Evolutionary conservation across 129 eudicot genomes (phyloP).

Genomic region (Dittrichia graveolens): DNA sequence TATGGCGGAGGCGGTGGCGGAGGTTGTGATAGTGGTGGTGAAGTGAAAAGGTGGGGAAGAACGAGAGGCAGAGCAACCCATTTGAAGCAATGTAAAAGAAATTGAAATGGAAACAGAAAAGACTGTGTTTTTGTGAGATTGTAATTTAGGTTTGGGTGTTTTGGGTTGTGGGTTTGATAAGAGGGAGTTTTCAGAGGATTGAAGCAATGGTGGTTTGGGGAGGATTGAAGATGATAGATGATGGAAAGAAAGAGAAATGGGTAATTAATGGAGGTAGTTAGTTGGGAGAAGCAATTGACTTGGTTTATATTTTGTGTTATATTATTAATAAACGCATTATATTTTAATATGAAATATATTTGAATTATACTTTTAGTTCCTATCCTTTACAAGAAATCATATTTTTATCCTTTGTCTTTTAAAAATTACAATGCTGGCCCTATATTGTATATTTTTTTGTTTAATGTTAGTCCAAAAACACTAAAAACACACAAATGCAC

Average conservation of each 20-base stretch:
- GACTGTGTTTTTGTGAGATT: background rate
- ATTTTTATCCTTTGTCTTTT: too few species aligned
- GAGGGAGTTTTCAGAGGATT: background rate
- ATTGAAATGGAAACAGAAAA: background rate
- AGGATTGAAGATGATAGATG: conserved; percentile 15
- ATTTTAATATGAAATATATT: background rate
- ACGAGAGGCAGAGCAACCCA: conserved; percentile 97
- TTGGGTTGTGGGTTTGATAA: conserved; percentile 15
- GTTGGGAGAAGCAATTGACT: conserved; percentile 42
- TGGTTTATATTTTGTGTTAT: conserved; percentile 8
- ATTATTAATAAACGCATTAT: background rate
- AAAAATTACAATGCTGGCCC: too few species aligned
- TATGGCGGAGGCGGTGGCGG: conserved; percentile 32
- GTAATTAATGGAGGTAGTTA: conserved; percentile 35
- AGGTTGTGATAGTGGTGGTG: conserved; percentile 40
- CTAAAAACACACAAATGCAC: too few species aligned
- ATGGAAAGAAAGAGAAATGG: conserved; percentile 18
- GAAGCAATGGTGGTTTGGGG: conserved; percentile 18
- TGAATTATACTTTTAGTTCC: background rate
- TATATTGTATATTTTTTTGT: too few species aligned
- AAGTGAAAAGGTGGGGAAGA: conserved; percentile 38
- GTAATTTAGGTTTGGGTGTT: conserved; percentile 5
- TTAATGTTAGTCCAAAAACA: too few species aligned
- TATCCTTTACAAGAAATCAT: too few species aligned
- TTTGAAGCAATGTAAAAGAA: conserved; percentile 11